phyloP scores from a whole-genome alignment of 2,329 filamentous ascomycete species.

The Diaporthe amygdali region DNA sequence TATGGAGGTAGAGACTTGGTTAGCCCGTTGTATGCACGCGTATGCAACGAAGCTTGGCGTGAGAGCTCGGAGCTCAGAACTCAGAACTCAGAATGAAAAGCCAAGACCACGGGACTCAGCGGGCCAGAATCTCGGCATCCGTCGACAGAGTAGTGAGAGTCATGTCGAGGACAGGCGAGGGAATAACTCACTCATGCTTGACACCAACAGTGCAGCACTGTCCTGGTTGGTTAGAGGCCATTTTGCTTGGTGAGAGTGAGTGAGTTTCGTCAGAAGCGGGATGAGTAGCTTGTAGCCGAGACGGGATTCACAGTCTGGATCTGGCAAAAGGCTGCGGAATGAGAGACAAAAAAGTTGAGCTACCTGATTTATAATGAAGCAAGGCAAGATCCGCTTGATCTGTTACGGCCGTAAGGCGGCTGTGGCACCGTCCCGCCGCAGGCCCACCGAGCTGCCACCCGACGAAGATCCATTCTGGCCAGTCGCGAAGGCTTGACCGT shows the following conservation, averaged over 20 bases:
- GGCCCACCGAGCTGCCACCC: background rate
- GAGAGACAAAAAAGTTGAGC: slow-evolving; percentile 6
- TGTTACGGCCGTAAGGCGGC: background rate
- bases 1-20: slow-evolving; percentile 30
- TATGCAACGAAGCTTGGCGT: background rate
- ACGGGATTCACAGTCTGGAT: background rate
- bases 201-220: slow-evolving; percentile 58
- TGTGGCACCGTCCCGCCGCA: background rate
- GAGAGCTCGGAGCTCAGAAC: background rate
- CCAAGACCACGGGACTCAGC: background rate
- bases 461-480: background rate
- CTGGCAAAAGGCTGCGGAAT: background rate
- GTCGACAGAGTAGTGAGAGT: background rate
- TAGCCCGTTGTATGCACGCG: background rate
- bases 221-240: slow-evolving; percentile 60
- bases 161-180: background rate
- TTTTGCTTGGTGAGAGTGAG: slow-evolving; percentile 32
- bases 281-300: background rate
- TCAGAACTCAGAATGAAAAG: no score
- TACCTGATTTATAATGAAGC: slow-evolving; percentile 3
- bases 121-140: background rate
- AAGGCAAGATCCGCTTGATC: background rate
- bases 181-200: slow-evolving; percentile 55
- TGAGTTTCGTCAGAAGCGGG: background rate
- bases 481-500: background rate